phyloP scores from a whole-genome alignment of 2,329 filamentous ascomycete genomes.

The Penicillium olsonii region DNA sequence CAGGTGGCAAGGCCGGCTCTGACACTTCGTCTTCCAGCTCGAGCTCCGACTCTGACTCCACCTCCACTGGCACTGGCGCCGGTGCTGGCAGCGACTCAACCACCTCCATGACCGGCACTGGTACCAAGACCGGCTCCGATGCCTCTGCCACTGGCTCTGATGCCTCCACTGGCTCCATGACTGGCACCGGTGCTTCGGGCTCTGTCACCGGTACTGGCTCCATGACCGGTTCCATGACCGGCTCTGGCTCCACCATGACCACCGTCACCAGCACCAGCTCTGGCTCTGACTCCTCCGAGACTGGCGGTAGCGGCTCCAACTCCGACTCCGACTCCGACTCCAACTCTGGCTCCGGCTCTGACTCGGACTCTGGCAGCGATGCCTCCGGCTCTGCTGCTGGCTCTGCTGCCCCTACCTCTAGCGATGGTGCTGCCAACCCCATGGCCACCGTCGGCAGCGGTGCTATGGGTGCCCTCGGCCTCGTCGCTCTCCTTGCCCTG shows the following conservation, averaged over 20 bases:
- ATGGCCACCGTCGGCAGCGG: constrained; percentile 34
- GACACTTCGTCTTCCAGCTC: constrained; percentile 9
- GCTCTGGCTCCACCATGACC: constrained; percentile 12
- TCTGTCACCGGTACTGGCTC: background rate
- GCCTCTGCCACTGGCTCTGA: background rate
- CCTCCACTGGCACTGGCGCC: background rate
- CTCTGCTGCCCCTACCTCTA: constrained; percentile 14
- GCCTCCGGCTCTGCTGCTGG: constrained; percentile 11
- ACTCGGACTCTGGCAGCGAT: constrained; percentile 15
- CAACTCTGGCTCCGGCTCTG: too few relatives aligned
- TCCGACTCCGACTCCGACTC: constrained; percentile 23
- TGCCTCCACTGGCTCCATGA: background rate
- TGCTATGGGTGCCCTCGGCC: constrained; percentile 42
- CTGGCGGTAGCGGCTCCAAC: constrained; percentile 4
- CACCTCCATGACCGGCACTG: background rate
- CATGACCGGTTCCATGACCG: constrained; percentile 11
- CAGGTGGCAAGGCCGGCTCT: constrained; percentile 14
- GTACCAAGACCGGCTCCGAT: background rate
- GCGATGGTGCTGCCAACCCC: constrained; percentile 28
- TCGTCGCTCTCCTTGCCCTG: constrained; percentile 45
- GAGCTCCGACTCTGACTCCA: background rate
- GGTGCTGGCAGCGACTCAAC: background rate
- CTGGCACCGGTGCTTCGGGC: background rate
- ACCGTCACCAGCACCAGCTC: constrained; percentile 17
- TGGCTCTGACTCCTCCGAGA: constrained; percentile 23